Evolutionary conservation across 2,329 filamentous ascomycete genomes (phyloP).

Genomic region (Botrytis pseudocinerea): DNA sequence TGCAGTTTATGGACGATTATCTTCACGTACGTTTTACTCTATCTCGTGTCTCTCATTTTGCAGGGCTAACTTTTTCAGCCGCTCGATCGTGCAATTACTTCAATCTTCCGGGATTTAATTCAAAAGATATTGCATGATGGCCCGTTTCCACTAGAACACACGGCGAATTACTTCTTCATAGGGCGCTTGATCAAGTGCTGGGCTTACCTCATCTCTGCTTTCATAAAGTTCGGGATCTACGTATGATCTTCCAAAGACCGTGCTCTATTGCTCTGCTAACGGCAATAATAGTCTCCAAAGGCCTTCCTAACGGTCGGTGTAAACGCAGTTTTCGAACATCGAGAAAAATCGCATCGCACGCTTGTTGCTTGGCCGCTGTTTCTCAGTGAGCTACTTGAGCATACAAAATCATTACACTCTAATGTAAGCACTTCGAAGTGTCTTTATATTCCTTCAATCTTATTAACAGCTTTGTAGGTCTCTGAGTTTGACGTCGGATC

Average conservation of each 20-base stretch:
- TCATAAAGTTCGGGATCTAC: constrained; percentile 31
- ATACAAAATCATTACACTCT: constrained; percentile 47
- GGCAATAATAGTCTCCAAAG: constrained; percentile 39
- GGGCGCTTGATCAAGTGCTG: constrained; percentile 23
- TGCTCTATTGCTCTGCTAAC: constrained; percentile 49
- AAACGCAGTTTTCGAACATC: constrained; percentile 40
- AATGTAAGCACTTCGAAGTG: constrained; percentile 23
- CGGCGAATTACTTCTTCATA: constrained; percentile 16
- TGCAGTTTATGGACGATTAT: constrained; percentile 34
- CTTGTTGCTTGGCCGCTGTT: constrained; percentile 54
- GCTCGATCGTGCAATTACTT: constrained; percentile 29
- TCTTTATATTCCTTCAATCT: background rate
- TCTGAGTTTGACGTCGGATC: constrained; percentile 46
- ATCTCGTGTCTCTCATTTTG: background rate
- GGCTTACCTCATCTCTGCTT: constrained; percentile 8
- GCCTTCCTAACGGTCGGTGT: constrained; percentile 29
- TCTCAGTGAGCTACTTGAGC: constrained; percentile 51
- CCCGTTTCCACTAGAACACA: background rate
- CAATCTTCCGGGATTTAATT: constrained; percentile 25
- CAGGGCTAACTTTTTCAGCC: constrained; percentile 31
- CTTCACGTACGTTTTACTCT: constrained; percentile 26
- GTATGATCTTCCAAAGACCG: constrained; percentile 32
- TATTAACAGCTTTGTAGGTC: constrained; percentile 34
- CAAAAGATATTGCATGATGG: constrained; percentile 26
- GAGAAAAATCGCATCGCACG: constrained; percentile 48